Percentiles rank a stretch among this genome's conserved stretches.
Evolutionary conservation across 306 rosid species (phyloP).

Genomic region (Inga oerstediana): DNA sequence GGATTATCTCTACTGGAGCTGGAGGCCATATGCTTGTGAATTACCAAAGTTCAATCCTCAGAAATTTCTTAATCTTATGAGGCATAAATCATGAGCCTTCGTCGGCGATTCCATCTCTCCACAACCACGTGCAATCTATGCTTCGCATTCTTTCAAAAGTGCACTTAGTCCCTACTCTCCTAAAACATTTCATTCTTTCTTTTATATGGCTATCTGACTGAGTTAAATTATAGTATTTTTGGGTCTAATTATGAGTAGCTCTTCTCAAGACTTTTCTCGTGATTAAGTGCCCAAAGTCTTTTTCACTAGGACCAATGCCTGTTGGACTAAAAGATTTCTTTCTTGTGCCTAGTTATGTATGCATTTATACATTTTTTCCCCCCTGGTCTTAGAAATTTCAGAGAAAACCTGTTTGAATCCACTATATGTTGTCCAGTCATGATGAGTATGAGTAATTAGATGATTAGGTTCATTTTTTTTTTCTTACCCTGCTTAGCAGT

Average conservation of each 20-base stretch:
- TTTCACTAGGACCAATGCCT: too few species aligned
- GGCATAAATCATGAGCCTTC: conserved; percentile 68
- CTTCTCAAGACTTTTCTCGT: too few species aligned
- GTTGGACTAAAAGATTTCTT: neutral
- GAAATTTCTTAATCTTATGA: conserved; percentile 69
- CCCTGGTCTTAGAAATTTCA: neutral
- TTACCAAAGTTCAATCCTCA: conserved; percentile 61
- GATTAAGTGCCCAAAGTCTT: too few species aligned
- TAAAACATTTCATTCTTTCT: neutral
- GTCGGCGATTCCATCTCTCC: conserved; percentile 85
- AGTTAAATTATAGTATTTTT: too few species aligned
- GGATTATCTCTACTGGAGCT: conserved; percentile 72
- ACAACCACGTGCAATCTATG: conserved; percentile 81
- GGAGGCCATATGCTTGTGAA: conserved; percentile 71
- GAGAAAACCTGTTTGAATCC: neutral
- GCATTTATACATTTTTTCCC: neutral
- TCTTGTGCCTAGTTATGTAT: neutral
- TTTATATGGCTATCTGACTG: too few species aligned
- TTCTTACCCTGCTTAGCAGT: neutral
- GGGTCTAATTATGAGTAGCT: too few species aligned
- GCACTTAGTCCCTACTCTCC: neutral
- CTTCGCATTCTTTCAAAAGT: conserved; percentile 87
- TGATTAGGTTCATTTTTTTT: neutral
- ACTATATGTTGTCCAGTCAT: neutral
- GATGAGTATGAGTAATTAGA: neutral